Evolutionary conservation across 2,329 filamentous ascomycete species (phyloP), one percentile per base, ranked within the genome.

Genomic region (Calcarisporium arbuscula): DNA sequence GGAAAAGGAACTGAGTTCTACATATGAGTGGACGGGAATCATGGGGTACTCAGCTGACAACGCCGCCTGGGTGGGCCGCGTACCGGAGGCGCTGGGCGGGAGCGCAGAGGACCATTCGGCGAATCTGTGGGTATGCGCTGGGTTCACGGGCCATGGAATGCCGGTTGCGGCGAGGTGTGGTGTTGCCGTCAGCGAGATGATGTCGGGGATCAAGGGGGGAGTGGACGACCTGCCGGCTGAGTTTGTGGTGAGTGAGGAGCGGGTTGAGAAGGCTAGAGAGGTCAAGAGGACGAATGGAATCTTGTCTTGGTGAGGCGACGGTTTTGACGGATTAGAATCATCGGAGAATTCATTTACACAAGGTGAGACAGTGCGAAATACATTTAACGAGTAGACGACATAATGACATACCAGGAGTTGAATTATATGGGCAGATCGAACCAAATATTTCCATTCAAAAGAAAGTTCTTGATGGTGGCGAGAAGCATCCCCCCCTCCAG

Each of bases 91-190:
- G 6, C 44, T 71, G 17, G 59, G 71, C 5, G 75, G 69, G n/a
- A 63, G 57, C 14, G 56, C 28, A 4, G 34, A 8, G 53, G 51
- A 40, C 10, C 42, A 45, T 8, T 11, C n/a, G 8, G 38, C 66
- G 4, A 78, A 79, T 0, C 44, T 85, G 35, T 86, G 68, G 63
- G 43, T 86, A 10, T 72, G 70, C 41, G 80, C 70, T 4, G 82
- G 79, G 4, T 86, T 82, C 49, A 82, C 80, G 5, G 81, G 79
- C 0, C 84, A 89, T 54, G 85, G 85, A 0, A 87, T 88, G 82
- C 82, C 83, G 15, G 78, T 80, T 46, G 77, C 81, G 12, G 78
- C 79, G 42, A 60, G 85, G 26, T 78, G 74, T 46, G 84, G 72
- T 3, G 73, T 77, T 39, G 76, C 76, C 2, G 72, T 76, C 10